Base-by-base conservation (phyloP, 768 basidiomycete genomes). In the Amanita subjunquillea region DNA sequence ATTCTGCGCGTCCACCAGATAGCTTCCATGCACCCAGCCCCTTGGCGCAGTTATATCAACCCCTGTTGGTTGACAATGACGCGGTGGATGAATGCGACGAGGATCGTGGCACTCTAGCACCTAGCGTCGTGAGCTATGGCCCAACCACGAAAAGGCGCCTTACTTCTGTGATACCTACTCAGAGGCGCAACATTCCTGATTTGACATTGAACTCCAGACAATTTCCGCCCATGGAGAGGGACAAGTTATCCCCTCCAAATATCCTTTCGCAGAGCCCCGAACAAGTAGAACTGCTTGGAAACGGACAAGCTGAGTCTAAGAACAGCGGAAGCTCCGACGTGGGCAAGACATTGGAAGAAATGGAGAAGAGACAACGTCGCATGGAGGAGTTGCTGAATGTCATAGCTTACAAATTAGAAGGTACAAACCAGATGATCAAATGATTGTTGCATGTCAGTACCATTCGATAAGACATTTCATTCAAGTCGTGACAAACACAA, bases 11-110 rank as follows among this genome's bases (percentile, higher is more conserved):
- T 20, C 51, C 29, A n/a, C 8, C 51, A 2, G 51, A 53, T 27
- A 41, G 12, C 41, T 4, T 17, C 27, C 49, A 65, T 2, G 73
- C 74, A 15, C 71, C 65, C 46, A 85, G 83, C 60, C 87, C 89
- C 13, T 72, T 91, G 3, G 85, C 85, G 2, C 85, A 87, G 61
- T 70, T 87, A 12, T 91, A 78, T 62, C 83, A 83, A 51, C 85
- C 87, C 10, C 56, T 89, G 17, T 50, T 80, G 5, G 67, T 85
- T 13, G 78, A 82, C 48, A 77, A 79, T 1, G 65, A 71, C 17
- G 66, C 68, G 6, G 60, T 61, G 1, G 69, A 72, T 52, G 66
- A 70, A 12, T 53, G 48, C 7, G 51, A 46, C 7, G 58, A 60
- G 29, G 44, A 60, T 37, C 49, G 51, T 12, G 27, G 55, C 13